Conservation (phyloP, 2,329 filamentous ascomycete genomes). For the Fusarium annulatum region DNA sequence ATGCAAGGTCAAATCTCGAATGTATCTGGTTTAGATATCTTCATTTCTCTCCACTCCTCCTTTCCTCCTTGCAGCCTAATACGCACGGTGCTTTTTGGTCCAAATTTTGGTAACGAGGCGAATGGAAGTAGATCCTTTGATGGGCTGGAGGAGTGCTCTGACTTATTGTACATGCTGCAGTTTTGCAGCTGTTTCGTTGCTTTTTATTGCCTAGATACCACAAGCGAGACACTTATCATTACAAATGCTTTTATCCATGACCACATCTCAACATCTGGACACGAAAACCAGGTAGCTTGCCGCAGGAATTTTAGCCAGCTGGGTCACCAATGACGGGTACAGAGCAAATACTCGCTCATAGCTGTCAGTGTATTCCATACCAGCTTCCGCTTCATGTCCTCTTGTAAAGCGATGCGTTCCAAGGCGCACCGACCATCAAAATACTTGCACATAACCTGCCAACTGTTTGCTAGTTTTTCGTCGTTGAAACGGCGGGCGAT, state of each 20-base stretch:
- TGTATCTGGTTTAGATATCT: constrained; percentile 27
- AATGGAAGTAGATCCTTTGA: constrained; percentile 17
- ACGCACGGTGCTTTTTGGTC: constrained; percentile 4
- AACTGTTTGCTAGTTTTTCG: constrained; percentile 71
- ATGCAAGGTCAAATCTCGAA: constrained; percentile 28
- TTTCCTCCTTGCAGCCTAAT: constrained; percentile 23
- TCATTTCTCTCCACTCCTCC: constrained; percentile 33
- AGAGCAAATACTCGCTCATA: constrained; percentile 76
- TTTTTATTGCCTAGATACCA: constrained; percentile 44
- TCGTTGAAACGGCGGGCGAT: constrained; percentile 66
- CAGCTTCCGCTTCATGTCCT: constrained; percentile 87
- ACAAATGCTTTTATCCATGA: constrained; percentile 27
- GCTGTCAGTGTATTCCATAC: constrained; percentile 73
- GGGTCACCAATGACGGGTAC: constrained; percentile 74
- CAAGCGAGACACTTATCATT: constrained; percentile 39
- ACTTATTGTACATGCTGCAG: constrained; percentile 44
- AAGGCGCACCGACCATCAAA: constrained; percentile 88
- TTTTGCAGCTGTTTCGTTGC: constrained; percentile 44
- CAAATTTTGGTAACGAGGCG: constrained; percentile 13
- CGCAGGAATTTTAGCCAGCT: neutral
- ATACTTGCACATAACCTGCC: constrained; percentile 82
- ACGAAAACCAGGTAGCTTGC: neutral
- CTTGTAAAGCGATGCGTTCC: constrained; percentile 86
- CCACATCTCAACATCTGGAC: neutral
- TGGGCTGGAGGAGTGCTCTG: constrained; percentile 27